These are phyloP conservation scores for Syzygium aqueum DNA, from an alignment of 345 rosid species.

Conservation along the genomic window DNA sequence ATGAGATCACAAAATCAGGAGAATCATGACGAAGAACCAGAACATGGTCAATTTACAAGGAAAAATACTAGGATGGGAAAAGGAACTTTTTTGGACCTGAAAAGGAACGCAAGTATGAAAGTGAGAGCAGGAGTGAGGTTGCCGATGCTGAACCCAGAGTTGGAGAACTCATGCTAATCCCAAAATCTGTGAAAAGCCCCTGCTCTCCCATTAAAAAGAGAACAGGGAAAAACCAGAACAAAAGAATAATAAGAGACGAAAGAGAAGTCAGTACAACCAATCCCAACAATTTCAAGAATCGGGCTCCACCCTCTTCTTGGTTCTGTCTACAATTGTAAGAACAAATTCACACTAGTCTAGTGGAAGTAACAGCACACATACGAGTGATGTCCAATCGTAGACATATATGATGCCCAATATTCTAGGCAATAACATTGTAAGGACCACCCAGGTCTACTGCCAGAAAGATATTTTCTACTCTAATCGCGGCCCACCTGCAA, in stretches of 20 bases:
- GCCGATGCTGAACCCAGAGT: constrained; percentile 4
- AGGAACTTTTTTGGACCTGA: not conserved
- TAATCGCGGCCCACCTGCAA: not conserved
- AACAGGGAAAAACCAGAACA: not conserved
- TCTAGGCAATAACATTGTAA: not conserved
- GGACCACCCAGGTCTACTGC: not conserved
- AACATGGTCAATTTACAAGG: not conserved
- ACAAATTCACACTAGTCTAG: not conserved
- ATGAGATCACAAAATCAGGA: not conserved
- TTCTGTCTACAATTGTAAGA: not conserved
- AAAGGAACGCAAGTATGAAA: constrained; percentile 4
- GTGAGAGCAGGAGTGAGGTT: constrained; percentile 4
- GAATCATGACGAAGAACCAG: not conserved
- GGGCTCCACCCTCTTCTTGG: not conserved
- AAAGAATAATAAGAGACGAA: not conserved
- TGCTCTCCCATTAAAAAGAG: not conserved
- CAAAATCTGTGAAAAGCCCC: not conserved
- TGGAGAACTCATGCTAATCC: constrained; percentile 4
- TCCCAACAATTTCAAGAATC: not conserved
- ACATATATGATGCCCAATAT: not conserved
- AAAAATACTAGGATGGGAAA: not conserved
- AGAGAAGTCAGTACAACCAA: not conserved
- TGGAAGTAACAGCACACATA: not conserved
- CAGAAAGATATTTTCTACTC: not conserved
- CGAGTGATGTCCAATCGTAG: not conserved